phyloP scores from a whole-genome alignment of 495 filamentous ascomycete genomes.

The Penicillium desertorum region DNA sequence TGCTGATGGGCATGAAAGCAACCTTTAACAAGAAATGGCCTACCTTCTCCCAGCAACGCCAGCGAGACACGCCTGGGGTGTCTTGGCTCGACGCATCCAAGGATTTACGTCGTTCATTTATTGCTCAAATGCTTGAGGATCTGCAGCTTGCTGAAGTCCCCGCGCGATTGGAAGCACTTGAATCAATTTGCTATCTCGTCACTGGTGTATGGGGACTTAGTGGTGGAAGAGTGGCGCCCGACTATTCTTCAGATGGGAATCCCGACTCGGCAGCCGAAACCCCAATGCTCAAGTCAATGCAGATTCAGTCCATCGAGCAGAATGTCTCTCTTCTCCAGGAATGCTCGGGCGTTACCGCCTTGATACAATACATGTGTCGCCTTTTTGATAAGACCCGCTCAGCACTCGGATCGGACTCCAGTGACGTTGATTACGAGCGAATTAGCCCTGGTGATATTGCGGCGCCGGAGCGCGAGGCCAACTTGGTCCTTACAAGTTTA shows the following conservation, averaged over 20 bases:
- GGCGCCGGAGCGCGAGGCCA: conserved; percentile 47
- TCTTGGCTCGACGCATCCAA: conserved; percentile 54
- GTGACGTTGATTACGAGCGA: conserved; percentile 35
- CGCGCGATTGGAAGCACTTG: conserved; percentile 62
- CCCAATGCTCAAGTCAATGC: conserved; percentile 52
- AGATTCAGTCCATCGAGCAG: conserved; percentile 68
- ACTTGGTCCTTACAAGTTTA: conserved; percentile 58
- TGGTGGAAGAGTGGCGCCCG: conserved; percentile 48
- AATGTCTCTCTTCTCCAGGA: conserved; percentile 60
- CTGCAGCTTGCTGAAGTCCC: conserved; percentile 52
- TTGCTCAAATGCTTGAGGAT: conserved; percentile 40
- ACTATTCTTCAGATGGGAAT: conserved; percentile 28
- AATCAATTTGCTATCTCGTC: conserved; percentile 72
- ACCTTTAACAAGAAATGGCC: conserved; percentile 69
- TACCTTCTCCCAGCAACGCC: conserved; percentile 41
- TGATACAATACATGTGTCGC: conserved; percentile 60
- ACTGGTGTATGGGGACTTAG: conserved; percentile 78
- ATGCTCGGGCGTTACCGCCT: conserved; percentile 56
- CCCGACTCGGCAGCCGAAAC: conserved; percentile 36
- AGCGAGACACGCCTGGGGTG: conserved; percentile 32
- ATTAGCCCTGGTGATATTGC: conserved; percentile 36
- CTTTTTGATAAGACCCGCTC: conserved; percentile 54
- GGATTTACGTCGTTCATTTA: conserved; percentile 45
- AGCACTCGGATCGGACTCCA: conserved; percentile 28
- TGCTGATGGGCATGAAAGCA: conserved; percentile 65